Evolutionary conservation across 1,284 basidiomycete species (phyloP).

Genomic region (Boletus mariae): DNA sequence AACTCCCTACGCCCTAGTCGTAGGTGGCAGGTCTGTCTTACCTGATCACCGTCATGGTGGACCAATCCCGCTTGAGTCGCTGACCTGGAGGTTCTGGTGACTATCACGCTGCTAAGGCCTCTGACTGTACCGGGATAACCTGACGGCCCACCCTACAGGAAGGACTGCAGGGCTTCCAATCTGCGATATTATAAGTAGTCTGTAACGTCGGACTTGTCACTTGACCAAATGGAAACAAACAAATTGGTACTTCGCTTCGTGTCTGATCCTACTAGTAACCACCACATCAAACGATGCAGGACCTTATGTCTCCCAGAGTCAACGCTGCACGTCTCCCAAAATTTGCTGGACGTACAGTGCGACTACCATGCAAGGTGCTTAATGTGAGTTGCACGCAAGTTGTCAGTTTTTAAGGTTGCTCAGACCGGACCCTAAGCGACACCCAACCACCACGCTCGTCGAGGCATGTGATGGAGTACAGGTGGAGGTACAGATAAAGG

Average conservation of each 20-base stretch:
- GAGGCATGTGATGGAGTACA: constrained; percentile 72
- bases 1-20: background rate
- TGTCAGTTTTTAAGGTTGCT: constrained; percentile 1
- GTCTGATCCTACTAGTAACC: background rate
- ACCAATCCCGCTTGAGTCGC: no score
- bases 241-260: constrained; percentile 18
- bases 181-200: no score
- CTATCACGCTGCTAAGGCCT: no score
- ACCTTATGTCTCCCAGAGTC: constrained; percentile 55
- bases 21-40: no score
- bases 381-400: constrained; percentile 38
- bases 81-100: no score
- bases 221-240: constrained; percentile 2
- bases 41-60: no score
- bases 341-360: constrained; percentile 59
- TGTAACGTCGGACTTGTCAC: no score
- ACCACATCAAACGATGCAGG: constrained; percentile 29
- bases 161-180: no score
- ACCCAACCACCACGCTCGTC: constrained; percentile 57
- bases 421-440: constrained; percentile 39
- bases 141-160: no score
- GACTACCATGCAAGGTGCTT: constrained; percentile 69
- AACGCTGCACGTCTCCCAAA: constrained; percentile 58
- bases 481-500: constrained; percentile 51
- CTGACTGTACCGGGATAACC: no score